These are phyloP conservation scores for Chrysochromulina parva DNA, from an alignment of 78 protist species.

Conservation along the genomic window DNA sequence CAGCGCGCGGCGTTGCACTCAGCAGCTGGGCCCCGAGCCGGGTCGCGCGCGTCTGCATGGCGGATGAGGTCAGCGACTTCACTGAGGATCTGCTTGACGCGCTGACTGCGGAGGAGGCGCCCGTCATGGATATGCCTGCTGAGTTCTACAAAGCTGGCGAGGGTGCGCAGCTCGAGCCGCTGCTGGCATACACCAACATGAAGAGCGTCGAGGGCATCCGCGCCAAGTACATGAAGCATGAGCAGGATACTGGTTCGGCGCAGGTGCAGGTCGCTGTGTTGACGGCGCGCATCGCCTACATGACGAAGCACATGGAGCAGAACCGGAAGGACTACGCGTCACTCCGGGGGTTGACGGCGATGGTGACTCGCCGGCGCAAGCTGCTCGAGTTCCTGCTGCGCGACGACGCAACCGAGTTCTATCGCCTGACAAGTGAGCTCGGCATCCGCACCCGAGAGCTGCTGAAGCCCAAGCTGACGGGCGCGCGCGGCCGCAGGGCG, in stretches of 20 bases:
- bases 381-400: not conserved
- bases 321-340: conserved; percentile 19
- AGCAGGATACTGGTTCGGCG: not conserved
- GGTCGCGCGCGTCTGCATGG: no score
- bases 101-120: conserved; percentile 8
- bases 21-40: no score
- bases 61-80: not conserved
- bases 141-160: not conserved
- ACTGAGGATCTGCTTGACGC: conserved; percentile 12
- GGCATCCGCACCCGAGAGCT: conserved; percentile 8
- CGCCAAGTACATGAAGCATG: not conserved
- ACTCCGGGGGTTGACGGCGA: not conserved
- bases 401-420: not conserved
- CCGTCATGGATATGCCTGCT: not conserved
- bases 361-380: conserved; percentile 5
- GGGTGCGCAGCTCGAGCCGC: not conserved
- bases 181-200: not conserved
- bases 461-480: not conserved
- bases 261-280: conserved; percentile 25
- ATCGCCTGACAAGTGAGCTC: not conserved
- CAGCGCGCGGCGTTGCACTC: no score
- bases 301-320: conserved; percentile 3
- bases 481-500: conserved; percentile 20
- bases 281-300: conserved; percentile 1
- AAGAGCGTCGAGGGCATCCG: not conserved